phyloP scores from a whole-genome alignment of 2,329 filamentous ascomycete species.

The Fusarium acutatum region DNA sequence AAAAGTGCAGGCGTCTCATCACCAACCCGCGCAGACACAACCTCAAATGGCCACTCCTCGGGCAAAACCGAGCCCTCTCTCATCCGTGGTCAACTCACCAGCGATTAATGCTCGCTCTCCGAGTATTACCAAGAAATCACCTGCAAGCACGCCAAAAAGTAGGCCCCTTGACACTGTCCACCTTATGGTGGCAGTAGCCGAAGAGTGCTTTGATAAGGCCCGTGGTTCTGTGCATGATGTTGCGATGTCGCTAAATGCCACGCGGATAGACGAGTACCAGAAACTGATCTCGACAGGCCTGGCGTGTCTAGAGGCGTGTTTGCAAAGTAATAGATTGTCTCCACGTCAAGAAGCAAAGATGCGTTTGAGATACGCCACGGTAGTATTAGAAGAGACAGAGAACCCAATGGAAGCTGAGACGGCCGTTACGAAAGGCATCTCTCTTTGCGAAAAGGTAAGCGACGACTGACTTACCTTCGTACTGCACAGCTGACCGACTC shows the following conservation, averaged over 20 bases:
- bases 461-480: conserved; percentile 8
- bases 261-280: conserved; percentile 71
- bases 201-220: conserved; percentile 78
- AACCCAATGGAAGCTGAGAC: conserved; percentile 79
- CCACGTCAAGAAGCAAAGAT: conserved; percentile 75
- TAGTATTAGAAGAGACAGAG: conserved; percentile 79
- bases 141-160: conserved; percentile 51
- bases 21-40: conserved; percentile 14
- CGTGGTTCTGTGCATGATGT: conserved; percentile 61
- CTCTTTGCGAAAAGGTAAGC: conserved; percentile 70
- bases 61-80: conserved; percentile 50
- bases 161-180: conserved; percentile 61
- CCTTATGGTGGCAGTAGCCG: conserved; percentile 74
- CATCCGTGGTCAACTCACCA: conserved; percentile 53
- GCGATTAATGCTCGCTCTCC: conserved; percentile 52
- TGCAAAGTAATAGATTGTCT: conserved; percentile 67
- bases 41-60: conserved; percentile 37
- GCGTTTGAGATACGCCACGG: conserved; percentile 74
- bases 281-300: conserved; percentile 76
- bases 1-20: conserved; percentile 12
- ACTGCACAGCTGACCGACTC: conserved; percentile 39
- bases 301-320: conserved; percentile 74
- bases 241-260: conserved; percentile 48
- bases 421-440: conserved; percentile 74
- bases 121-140: conserved; percentile 53